Evolutionary conservation across 1,139 yeast species (phyloP), one percentile per base, ranked within the genome.

Genomic region (Hansenula lynferdii): DNA sequence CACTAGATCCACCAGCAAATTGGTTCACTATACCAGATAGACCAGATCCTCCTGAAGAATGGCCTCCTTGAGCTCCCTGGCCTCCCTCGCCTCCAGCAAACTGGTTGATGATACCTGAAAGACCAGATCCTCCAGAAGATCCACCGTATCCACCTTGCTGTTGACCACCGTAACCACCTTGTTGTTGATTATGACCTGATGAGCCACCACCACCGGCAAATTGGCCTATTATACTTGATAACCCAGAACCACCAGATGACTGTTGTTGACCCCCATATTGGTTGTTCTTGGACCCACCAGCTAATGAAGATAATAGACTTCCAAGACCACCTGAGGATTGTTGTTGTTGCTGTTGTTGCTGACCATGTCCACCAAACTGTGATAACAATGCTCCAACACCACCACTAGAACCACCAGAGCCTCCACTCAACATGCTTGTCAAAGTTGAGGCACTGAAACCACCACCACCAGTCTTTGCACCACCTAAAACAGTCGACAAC

Each of bases 401-500:
- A 26, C 40, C 35, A 19, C 37, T 30, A 11, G 34, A 34, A 6
- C 42, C 35, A 19, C 42, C 34, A 24, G n/a, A n/a, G n/a, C 37
- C 31, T 20, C 46, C 39, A 26, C 37, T 23, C 15, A 53, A 32
- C 25, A 48, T 27, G 8, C 51, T 44, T n/a, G 43, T 45, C n/a
- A 47, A 43, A 12, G 45, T 40, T 5, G 46, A 38, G 21, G 45
- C 28, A 19, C 39, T 44, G 29, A 47, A 48, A 28, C 43, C 39
- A 15, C 44, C 41, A 9, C 37, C 28, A 17, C 43, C 34, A 14
- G 38, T 17, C 22, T 37, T 36, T 14, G 34, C 21, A 8, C 20
- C 28, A 34, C 51, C 48, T 18, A 49, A 42, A 12, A 50, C 41
- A 16, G 48, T 29, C 4, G 47, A 28, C 8, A 52, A 34, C 28